Evolutionary conservation across 1,284 basidiomycete species (phyloP).

Genomic region (Chiua sp.): DNA sequence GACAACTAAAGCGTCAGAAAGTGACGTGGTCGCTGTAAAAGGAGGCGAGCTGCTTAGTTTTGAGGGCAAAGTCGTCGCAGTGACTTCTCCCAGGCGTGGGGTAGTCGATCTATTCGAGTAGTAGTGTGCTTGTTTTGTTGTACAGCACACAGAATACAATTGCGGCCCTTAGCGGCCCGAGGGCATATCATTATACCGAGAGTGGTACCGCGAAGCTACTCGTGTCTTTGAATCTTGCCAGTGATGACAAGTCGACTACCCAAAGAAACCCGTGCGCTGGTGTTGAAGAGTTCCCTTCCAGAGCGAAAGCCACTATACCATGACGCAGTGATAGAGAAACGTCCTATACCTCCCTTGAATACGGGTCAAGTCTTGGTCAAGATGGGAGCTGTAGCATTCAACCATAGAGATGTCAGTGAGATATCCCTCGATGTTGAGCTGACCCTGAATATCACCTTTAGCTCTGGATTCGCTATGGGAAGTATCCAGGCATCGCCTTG

Average conservation of each 20-base stretch:
- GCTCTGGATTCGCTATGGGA: conserved; percentile 77
- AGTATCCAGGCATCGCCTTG: conserved; percentile 69
- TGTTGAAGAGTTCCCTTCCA: conserved; percentile 43
- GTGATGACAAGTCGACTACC: conserved; percentile 32
- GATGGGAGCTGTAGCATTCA: conserved; percentile 75
- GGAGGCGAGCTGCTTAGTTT: conserved; percentile 46
- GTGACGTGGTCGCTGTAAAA: conserved; percentile 59
- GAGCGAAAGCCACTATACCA: conserved; percentile 48
- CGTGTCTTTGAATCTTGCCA: background rate
- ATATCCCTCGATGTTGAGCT: background rate
- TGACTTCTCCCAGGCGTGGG: conserved; percentile 42
- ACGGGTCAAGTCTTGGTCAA: conserved; percentile 67
- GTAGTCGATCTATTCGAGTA: conserved; percentile 36
- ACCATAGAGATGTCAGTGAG: conserved; percentile 73
- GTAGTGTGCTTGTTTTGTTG: no score
- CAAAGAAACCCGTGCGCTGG: conserved; percentile 44
- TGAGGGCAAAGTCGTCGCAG: conserved; percentile 53
- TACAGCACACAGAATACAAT: background rate
- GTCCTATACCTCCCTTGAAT: conserved; percentile 53
- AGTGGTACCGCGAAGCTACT: background rate
- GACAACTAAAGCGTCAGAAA: conserved; percentile 26
- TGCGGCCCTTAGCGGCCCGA: background rate
- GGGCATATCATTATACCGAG: background rate
- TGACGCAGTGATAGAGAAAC: conserved; percentile 57
- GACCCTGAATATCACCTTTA: conserved; percentile 35